Evolutionary conservation across 257 asterid species (phyloP).

Genomic region (Fraxinus excelsior): DNA sequence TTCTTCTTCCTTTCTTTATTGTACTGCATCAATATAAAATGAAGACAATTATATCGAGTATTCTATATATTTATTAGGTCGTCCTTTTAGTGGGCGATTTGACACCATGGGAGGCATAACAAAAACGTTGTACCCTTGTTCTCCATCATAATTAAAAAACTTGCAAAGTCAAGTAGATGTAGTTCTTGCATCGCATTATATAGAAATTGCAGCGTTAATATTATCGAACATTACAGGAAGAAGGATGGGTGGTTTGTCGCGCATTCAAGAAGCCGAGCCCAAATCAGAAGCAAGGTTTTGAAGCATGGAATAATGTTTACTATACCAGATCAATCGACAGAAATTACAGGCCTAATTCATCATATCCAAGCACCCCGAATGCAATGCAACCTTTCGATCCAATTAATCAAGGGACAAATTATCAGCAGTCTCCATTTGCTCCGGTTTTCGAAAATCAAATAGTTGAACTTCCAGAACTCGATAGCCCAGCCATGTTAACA

Average conservation of each 20-base stretch:
- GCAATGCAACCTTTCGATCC: slow-evolving; percentile 30
- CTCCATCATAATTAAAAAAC: neutral
- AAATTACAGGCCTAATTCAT: slow-evolving; percentile 37
- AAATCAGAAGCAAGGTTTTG: slow-evolving; percentile 64
- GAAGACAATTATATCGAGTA: neutral
- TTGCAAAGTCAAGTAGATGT: neutral
- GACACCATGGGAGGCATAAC: neutral
- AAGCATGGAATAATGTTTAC: slow-evolving; percentile 49
- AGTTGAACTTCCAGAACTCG: slow-evolving; percentile 67
- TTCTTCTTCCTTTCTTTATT: neutral
- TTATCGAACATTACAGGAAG: slow-evolving; percentile 50
- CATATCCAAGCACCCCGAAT: slow-evolving; percentile 32
- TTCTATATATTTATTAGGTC: neutral
- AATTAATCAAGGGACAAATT: slow-evolving; percentile 31
- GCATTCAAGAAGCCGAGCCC: slow-evolving; percentile 88
- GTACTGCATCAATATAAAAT: neutral
- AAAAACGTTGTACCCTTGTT: neutral
- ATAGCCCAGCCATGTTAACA: slow-evolving; percentile 66
- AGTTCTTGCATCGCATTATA: neutral
- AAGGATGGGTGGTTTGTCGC: slow-evolving; percentile 93
- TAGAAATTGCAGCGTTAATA: neutral
- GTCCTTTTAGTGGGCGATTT: neutral
- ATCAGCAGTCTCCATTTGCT: slow-evolving; percentile 37
- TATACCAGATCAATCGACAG: slow-evolving; percentile 33
- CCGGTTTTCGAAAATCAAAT: slow-evolving; percentile 40